Conservation (phyloP, 805 yeast species). For the Danielia reshetovae region DNA sequence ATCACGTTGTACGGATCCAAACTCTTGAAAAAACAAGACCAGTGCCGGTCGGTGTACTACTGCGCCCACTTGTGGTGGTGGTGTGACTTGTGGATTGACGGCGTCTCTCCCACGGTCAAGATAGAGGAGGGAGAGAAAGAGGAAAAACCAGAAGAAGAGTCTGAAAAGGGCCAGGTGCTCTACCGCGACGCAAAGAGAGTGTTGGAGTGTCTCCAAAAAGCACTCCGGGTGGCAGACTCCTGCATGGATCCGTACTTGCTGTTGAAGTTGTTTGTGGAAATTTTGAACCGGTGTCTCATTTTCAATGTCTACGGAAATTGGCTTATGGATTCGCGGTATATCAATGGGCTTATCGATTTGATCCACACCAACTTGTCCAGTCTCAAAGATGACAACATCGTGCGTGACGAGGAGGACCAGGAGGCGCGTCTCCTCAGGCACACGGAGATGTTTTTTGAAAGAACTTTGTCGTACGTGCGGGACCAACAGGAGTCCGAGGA, state of each 20-base stretch:
- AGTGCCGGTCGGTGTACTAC: conserved; percentile 82
- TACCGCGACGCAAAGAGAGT: conserved; percentile 62
- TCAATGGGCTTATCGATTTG: conserved; percentile 82
- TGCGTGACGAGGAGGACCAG: conserved; percentile 22
- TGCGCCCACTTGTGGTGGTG: conserved; percentile 97
- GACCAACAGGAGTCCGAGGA: conserved; percentile 69
- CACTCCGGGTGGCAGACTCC: conserved; percentile 89
- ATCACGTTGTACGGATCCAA: conserved; percentile 86
- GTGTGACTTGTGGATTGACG: conserved; percentile 47
- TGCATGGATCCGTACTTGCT: conserved; percentile 77
- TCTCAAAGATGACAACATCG: conserved; percentile 24
- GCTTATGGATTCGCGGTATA: conserved; percentile 65
- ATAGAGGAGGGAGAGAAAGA: conserved; percentile 42
- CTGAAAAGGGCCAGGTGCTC: conserved; percentile 17
- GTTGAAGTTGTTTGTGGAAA: conserved; percentile 82
- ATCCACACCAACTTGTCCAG: conserved; percentile 63
- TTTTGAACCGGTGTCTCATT: conserved; percentile 79
- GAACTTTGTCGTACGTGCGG: conserved; percentile 68
- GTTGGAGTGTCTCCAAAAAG: conserved; percentile 84
- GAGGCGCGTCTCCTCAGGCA: conserved; percentile 27
- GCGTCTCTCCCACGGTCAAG: conserved; percentile 25
- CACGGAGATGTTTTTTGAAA: conserved; percentile 45
- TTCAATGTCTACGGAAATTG: conserved; percentile 79
- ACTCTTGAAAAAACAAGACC: conserved; percentile 87
- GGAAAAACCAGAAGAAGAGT: conserved; percentile 29